Conservation (phyloP, 257 asterid species). For the Jacaranda copaia region DNA sequence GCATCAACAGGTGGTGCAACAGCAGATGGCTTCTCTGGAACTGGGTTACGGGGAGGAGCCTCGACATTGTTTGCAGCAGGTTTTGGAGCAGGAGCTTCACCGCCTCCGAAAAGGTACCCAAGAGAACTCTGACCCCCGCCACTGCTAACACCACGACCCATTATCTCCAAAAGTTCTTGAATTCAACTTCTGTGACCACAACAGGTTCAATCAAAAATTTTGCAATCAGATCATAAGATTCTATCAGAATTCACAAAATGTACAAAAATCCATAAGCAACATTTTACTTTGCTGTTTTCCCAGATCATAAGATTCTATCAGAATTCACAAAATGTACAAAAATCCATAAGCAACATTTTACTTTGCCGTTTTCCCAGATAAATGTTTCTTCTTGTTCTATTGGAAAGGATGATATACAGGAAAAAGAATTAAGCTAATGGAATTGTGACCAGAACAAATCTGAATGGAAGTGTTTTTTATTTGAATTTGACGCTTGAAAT, state of each 20-base stretch:
- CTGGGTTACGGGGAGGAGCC: constrained; percentile 52
- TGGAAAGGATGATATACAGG: not conserved
- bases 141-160: constrained; percentile 89
- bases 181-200: constrained; percentile 29
- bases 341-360: not conserved
- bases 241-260: not conserved
- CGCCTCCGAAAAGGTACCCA: constrained; percentile 84
- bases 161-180: constrained; percentile 36
- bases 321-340: constrained; percentile 6
- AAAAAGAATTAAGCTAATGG: not conserved
- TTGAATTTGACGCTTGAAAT: not conserved
- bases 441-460: not conserved
- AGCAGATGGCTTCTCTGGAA: constrained; percentile 56
- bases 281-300: not conserved
- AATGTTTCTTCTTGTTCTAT: no score
- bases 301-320: no score
- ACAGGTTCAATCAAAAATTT: not conserved
- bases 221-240: not conserved
- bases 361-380: not conserved
- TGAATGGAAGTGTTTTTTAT: not conserved
- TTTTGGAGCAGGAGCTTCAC: constrained; percentile 65
- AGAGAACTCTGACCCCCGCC: constrained; percentile 94
- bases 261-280: not conserved
- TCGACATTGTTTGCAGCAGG: constrained; percentile 50
- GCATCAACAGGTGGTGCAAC: constrained; percentile 53